Base-by-base conservation (phyloP, 2,329 filamentous ascomycete genomes). In the Didymella pomorum region DNA sequence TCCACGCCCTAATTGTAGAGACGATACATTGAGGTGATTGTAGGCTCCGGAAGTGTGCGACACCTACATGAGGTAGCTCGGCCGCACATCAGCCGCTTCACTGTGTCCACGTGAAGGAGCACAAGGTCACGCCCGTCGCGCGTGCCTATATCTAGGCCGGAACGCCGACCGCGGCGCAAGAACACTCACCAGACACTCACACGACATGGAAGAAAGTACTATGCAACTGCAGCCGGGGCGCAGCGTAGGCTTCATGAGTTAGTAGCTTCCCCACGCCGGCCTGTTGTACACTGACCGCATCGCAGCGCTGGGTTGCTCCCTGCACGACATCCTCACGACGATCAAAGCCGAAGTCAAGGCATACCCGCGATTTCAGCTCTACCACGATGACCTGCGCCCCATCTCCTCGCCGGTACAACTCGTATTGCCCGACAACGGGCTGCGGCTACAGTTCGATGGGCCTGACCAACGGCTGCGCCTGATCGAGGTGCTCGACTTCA, bases 371-470 rank as follows among this genome's bases (percentile, higher is more conserved):
- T 87, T 98, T 74, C 89, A 97, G 68, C 81, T 97, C 31, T 84
- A 88, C 43, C 96, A 95, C 78, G 92, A 92, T 26, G 84, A 88
- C n/a, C 81, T 86, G 16, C 81, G 87, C 12, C 94, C 95, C 3
- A 84, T 97, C 31, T 83, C 83, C 29, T 86, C 91, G 26, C 91
- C 93, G 0, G 85, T 97, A 18, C 81, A 91, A 42, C 79, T 98
- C 54, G 84, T 83, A 18, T 85, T 99, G 4, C 91, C 93, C 1
- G 84, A 87, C 3, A 99, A 98, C 78, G 95, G 95, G 26, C 78
- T 99, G 28, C 90, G 94, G 12, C 80, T 99, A 52, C 92, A 92
- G 41, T 99, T 99, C 73, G 95, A 99, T 73, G 95, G 93, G 0
- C 88, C 91, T 4, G 93, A 98, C 70, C 95, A 99, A 78, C 87